phyloP scores from a whole-genome alignment of 352 stramenopile species.

The Globisporangium camurandrum region DNA sequence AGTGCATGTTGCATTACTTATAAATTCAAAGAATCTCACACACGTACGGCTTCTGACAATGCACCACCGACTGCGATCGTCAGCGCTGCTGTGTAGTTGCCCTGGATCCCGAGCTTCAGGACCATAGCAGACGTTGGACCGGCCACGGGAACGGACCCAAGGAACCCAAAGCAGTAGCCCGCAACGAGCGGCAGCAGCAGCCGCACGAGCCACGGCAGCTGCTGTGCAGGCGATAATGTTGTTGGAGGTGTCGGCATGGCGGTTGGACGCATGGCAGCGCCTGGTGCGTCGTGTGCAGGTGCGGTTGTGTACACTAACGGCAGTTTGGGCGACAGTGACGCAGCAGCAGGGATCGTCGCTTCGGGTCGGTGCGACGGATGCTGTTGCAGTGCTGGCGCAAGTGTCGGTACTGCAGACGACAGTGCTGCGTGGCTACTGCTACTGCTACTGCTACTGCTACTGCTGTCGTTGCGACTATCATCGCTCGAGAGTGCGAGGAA shows the following conservation, averaged over 20 bases:
- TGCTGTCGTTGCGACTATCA: too few species aligned
- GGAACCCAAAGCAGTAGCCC: slow-evolving; percentile 80
- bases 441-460: too few species aligned
- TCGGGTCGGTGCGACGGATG: neutral
- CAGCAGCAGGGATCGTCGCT: neutral
- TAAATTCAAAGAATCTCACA: neutral
- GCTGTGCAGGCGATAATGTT: neutral
- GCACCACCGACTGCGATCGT: slow-evolving; percentile 79
- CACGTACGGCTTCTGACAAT: slow-evolving; percentile 70
- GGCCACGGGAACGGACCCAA: slow-evolving; percentile 77
- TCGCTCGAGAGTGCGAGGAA: slow-evolving; percentile 25
- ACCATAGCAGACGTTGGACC: slow-evolving; percentile 85
- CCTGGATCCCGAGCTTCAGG: slow-evolving; percentile 81
- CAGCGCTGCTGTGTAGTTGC: slow-evolving; percentile 71
- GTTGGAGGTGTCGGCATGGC: neutral
- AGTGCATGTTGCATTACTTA: slow-evolving; percentile 1
- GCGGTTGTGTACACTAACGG: neutral
- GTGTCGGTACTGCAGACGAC: slow-evolving; percentile 1
- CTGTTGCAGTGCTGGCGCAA: slow-evolving; percentile 2
- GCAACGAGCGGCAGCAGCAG: slow-evolving; percentile 66
- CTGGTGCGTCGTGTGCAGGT: neutral
- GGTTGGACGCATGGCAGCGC: too few species aligned
- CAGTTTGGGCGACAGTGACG: neutral
- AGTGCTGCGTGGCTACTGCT: slow-evolving; percentile 2
- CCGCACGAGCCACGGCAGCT: slow-evolving; percentile 43